Evolutionary conservation across 1,284 basidiomycete species (phyloP), one percentile per base, ranked within the genome.

Genomic region (Rhodotorula sp.): DNA sequence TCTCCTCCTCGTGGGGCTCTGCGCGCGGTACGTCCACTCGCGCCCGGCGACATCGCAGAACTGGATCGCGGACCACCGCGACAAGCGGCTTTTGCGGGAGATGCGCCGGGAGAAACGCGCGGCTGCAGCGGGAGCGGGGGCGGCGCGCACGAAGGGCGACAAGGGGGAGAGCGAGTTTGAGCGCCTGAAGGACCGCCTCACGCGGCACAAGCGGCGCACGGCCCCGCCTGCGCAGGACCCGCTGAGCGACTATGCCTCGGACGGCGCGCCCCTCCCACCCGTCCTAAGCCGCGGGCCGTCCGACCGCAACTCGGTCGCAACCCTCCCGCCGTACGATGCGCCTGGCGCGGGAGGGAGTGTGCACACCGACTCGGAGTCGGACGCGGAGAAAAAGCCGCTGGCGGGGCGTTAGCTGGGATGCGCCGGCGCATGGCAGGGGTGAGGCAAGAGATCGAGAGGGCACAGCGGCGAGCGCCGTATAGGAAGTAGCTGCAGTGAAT

Each of bases 1-100:
- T 34, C 68, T 69, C 46, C 6, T 61, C 56, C 32, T 60, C 27
- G n/a, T 69, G 25, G 34, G 25, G 13, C 36, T 69, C 19, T 61
- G 51, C 29, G 53, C n/a, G 10, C 29, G n/a, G 4, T 61, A 67
- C 53, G 66, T 67, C 12, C 59, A 41, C 53, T 22, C 32, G 29
- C 51, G 66, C 0, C 59, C 66, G 12, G 39, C 39, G 34, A 61
- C 58, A 0, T 21, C 39, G 25, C 58, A 46, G 17, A 36, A 32
- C 8, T 32, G 34, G 19, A 21, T 34, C 53, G 27, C 10, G 32
- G 21, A 34, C 19, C 29, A 29, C 8, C 56, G n/a, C 8, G 39
- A 15, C 7, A 44, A 58, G 56, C 34, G 36, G 19, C 22, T 9
- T 10, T 21, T 8, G 32, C 32, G 29, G 6, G 32, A 8, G 17